Evolutionary conservation across 2,329 filamentous ascomycete genomes (phyloP).

Genomic region (Aureobasidium sp.): DNA sequence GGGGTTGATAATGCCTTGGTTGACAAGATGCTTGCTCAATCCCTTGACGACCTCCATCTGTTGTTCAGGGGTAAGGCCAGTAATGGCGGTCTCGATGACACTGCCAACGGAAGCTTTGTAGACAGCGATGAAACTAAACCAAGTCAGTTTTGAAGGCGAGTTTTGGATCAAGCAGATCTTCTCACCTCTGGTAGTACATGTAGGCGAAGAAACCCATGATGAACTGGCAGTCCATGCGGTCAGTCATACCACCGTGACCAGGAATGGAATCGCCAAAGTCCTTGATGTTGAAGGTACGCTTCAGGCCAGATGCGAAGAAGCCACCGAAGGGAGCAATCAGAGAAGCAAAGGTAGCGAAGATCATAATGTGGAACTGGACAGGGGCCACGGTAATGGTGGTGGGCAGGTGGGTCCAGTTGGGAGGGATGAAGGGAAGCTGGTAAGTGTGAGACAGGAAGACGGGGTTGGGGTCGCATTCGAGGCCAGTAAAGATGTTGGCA

Average conservation of each 20-base stretch:
- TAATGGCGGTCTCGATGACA: conserved; percentile 87
- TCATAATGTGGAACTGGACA: conserved; percentile 87
- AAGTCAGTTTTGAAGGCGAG: not conserved
- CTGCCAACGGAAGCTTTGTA: conserved; percentile 79
- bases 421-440: conserved; percentile 49
- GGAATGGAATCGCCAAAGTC: conserved; percentile 98
- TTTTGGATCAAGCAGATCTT: too few species aligned
- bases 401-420: conserved; percentile 64
- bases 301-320: conserved; percentile 95
- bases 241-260: conserved; percentile 94
- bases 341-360: conserved; percentile 88
- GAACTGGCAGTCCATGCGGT: conserved; percentile 99
- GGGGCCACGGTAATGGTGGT: conserved; percentile 70
- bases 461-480: conserved; percentile 84
- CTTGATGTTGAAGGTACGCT: conserved; percentile 99
- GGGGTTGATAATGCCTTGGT: conserved; percentile 52
- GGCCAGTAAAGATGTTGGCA: conserved; percentile 83
- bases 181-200: conserved; percentile 76
- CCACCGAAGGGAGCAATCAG: conserved; percentile 95
- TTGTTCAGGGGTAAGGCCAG: conserved; percentile 77
- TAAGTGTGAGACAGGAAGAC: conserved; percentile 78
- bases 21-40: conserved; percentile 56
- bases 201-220: conserved; percentile 99
- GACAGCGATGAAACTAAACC: conserved; percentile 73
- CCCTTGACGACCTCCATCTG: conserved; percentile 72